phyloP scores from a whole-genome alignment of 257 asterid genomes.

The Gardenia jasminoides region DNA sequence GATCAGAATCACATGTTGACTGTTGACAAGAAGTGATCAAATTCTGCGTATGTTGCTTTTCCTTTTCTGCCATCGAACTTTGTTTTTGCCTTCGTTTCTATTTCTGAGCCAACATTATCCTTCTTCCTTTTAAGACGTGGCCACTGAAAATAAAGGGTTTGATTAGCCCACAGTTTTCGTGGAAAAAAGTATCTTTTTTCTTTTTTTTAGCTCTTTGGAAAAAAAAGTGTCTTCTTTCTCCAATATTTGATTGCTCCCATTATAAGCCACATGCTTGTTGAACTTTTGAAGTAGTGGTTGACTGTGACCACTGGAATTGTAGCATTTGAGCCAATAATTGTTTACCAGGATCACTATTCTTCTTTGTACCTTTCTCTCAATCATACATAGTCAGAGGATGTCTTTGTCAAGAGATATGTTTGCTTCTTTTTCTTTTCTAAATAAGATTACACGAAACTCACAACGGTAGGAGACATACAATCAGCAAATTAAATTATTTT shows the following conservation, averaged over 20 bases:
- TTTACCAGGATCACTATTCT: neutral
- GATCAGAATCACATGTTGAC: neutral
- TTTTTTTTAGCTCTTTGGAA: too few relatives aligned
- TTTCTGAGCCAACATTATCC: constrained; percentile 13
- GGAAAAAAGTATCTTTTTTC: too few relatives aligned
- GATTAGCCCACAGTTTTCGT: neutral
- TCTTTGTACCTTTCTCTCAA: neutral
- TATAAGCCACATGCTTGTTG: neutral
- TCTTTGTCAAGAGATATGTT: too few relatives aligned
- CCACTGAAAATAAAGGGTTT: too few relatives aligned
- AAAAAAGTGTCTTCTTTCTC: neutral
- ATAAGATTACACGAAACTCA: too few relatives aligned
- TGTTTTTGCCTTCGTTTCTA: neutral
- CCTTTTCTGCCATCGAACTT: neutral
- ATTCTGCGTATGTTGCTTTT: neutral
- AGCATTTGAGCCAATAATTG: neutral
- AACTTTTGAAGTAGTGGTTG: neutral
- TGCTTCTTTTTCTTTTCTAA: too few relatives aligned
- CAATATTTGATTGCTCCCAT: neutral
- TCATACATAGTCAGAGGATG: too few relatives aligned
- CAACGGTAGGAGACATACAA: too few relatives aligned
- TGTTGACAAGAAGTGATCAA: neutral
- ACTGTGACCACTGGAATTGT: neutral
- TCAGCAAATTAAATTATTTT: too few relatives aligned
- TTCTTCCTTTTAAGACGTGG: neutral